A percentile compares a stretch with the other conserved stretches of the same genome.
These are phyloP conservation scores for Ceratobasidium sp. DNA, from an alignment of 1,284 basidiomycete genomes.

Conservation along the genomic window DNA sequence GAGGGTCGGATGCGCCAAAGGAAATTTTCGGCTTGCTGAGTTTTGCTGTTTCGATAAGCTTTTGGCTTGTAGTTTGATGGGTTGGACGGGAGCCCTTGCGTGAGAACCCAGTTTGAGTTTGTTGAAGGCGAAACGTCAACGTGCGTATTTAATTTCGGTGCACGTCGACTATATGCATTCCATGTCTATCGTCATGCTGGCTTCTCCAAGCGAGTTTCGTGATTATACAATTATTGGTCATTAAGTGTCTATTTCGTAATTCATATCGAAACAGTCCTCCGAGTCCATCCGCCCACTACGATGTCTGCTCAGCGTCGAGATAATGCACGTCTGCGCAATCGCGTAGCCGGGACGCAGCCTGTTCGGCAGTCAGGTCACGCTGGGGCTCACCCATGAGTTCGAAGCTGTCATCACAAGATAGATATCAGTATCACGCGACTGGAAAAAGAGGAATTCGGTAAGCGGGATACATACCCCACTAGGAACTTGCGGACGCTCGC, in stretches of 20 bases:
- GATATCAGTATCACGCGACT: conserved; percentile 15
- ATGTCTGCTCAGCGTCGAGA: conserved; percentile 48
- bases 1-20: conserved; percentile 20
- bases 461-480: conserved; percentile 73
- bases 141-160: neutral
- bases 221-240: conserved; percentile 9
- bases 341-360: conserved; percentile 78
- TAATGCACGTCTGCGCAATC: conserved; percentile 66
- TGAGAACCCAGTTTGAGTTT: conserved; percentile 26
- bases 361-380: conserved; percentile 90
- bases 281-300: conserved; percentile 1
- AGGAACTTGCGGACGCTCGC: conserved; percentile 90
- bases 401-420: conserved; percentile 64
- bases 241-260: conserved; percentile 18
- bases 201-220: neutral
- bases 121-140: conserved; percentile 4
- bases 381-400: conserved; percentile 94
- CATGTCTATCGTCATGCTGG: neutral
- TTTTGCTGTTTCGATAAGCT: conserved; percentile 11
- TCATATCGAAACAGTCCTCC: neutral
- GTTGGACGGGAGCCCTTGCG: conserved; percentile 8
- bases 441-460: neutral
- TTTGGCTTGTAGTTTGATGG: conserved; percentile 21
- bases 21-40: conserved; percentile 2
- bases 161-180: conserved; percentile 1